Evolutionary conservation across 2,329 filamentous ascomycete species (phyloP).

Genomic region (Cercospora nicotianae): DNA sequence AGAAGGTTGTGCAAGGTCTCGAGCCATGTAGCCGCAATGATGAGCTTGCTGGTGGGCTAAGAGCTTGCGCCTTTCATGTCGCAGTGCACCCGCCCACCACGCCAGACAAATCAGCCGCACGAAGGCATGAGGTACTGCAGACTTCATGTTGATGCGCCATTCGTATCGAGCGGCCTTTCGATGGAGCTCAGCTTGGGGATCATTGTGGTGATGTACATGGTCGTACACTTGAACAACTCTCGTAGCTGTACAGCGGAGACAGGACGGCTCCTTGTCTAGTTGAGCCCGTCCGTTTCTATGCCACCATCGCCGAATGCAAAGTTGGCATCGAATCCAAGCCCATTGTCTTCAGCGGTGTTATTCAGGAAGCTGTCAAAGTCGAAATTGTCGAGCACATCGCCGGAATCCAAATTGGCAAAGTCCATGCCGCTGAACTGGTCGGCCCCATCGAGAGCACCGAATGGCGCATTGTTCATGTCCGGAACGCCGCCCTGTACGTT

Average conservation of each 20-base stretch:
- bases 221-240: not conserved
- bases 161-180: not conserved
- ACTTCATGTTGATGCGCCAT: not conserved
- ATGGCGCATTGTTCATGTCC: conserved; percentile 43
- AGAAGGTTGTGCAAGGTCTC: not conserved
- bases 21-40: not conserved
- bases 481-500: conserved; percentile 24
- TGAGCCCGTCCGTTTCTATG: conserved; percentile 26
- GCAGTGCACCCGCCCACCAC: not conserved
- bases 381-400: conserved; percentile 68
- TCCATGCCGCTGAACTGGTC: conserved; percentile 44
- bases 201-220: not conserved
- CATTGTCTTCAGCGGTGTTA: conserved; percentile 45
- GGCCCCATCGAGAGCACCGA: conserved; percentile 41
- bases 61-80: not conserved
- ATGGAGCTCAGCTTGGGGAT: not conserved
- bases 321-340: conserved; percentile 41
- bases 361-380: conserved; percentile 69
- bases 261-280: conserved; percentile 8
- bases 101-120: not conserved
- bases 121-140: conserved; percentile 4
- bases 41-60: not conserved
- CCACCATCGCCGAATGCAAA: conserved; percentile 38
- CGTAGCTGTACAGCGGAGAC: not conserved
- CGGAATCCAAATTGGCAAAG: conserved; percentile 50